phyloP scores from a whole-genome alignment of 1,284 basidiomycete genomes.

The Tremellales sp. region DNA sequence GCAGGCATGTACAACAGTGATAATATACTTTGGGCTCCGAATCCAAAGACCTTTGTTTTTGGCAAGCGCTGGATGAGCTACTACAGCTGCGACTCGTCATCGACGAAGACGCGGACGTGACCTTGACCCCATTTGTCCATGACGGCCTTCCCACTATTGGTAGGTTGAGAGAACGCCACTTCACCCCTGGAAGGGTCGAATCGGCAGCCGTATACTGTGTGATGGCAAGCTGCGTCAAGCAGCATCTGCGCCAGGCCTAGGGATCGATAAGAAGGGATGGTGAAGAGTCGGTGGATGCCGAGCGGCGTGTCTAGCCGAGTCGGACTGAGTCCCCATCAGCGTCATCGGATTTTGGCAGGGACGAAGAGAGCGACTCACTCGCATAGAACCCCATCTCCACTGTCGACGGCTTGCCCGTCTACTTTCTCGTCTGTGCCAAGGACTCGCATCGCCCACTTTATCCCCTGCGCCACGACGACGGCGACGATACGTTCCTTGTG shows the following conservation, averaged over 20 bases:
- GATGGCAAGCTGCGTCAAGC: conserved; percentile 39
- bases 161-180: conserved; percentile 52
- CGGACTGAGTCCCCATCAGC: conserved; percentile 30
- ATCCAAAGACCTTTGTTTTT: neutral
- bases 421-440: conserved; percentile 12
- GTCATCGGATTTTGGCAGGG: neutral
- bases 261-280: conserved; percentile 43
- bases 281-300: conserved; percentile 52
- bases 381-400: conserved; percentile 48
- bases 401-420: conserved; percentile 26
- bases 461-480: conserved; percentile 48
- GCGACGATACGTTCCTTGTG: conserved; percentile 43
- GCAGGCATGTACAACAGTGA: neutral
- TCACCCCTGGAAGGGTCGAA: conserved; percentile 36
- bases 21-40: neutral
- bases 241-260: conserved; percentile 37
- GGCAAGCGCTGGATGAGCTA: neutral
- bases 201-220: conserved; percentile 48
- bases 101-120: conserved; percentile 41
- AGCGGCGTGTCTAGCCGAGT: conserved; percentile 42
- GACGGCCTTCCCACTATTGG: conserved; percentile 45
- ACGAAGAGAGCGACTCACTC: conserved; percentile 38
- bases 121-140: conserved; percentile 47
- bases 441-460: conserved; percentile 47
- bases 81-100: conserved; percentile 44